Conservation (phyloP, 148 eudicot genomes). For the Nepenthes gracilis region DNA sequence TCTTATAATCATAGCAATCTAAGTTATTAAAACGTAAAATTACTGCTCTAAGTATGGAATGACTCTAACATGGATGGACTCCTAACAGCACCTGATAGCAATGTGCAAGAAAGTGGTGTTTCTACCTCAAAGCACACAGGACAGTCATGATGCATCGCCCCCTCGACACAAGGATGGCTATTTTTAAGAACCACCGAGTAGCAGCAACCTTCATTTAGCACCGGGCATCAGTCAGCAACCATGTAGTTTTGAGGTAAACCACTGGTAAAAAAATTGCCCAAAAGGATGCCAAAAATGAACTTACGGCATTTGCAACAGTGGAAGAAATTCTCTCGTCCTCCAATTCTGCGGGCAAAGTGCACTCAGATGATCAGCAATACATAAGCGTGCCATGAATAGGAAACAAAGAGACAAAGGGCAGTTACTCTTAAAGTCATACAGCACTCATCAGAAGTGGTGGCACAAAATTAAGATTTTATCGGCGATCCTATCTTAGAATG, state of each 20-base stretch:
- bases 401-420: not conserved
- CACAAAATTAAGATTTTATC: not conserved
- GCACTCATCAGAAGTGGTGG: too few relatives aligned
- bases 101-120: too few relatives aligned
- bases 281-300: not conserved
- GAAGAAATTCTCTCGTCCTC: constrained; percentile 64
- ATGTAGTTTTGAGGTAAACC: not conserved
- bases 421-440: too few relatives aligned
- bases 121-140: constrained; percentile 95
- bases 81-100: too few relatives aligned
- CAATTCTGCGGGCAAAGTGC: constrained; percentile 31
- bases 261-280: not conserved
- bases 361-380: not conserved
- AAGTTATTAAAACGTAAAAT: too few relatives aligned
- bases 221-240: too few relatives aligned
- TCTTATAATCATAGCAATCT: too few relatives aligned
- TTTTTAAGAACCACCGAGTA: constrained; percentile 51
- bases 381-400: not conserved
- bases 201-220: constrained; percentile 45
- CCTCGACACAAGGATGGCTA: constrained; percentile 80
- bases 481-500: not conserved
- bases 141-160: constrained; percentile 96
- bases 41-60: too few relatives aligned
- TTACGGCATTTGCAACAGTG: constrained; percentile 72
- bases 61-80: too few relatives aligned